Evolutionary conservation across 768 basidiomycete species (phyloP).

Genomic region (Porphyrellus cyaneotinctus): DNA sequence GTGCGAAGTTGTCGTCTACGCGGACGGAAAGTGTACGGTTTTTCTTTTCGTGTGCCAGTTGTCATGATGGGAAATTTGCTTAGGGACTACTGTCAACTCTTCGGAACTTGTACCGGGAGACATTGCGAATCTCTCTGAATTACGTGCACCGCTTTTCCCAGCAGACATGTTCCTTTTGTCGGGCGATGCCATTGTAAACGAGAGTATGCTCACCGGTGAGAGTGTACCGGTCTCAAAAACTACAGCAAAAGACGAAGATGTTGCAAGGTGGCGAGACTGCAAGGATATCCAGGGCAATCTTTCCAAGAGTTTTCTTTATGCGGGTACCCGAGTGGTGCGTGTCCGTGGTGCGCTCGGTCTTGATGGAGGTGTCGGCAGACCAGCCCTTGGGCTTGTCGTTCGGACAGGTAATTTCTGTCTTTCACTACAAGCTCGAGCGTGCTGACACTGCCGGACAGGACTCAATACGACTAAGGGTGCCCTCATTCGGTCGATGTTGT

Average conservation of each 20-base stretch:
- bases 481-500: constrained; percentile 93
- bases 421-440: neutral
- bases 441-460: constrained; percentile 40
- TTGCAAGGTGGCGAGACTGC: constrained; percentile 64
- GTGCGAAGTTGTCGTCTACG: constrained; percentile 68
- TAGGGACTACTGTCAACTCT: constrained; percentile 74
- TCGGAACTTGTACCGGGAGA: constrained; percentile 86
- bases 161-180: constrained; percentile 90
- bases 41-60: neutral
- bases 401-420: constrained; percentile 63
- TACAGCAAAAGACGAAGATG: constrained; percentile 75
- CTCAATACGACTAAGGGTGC: constrained; percentile 99
- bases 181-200: constrained; percentile 97
- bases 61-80: constrained; percentile 2
- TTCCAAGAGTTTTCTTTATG: constrained; percentile 81
- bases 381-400: constrained; percentile 79
- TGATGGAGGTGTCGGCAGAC: constrained; percentile 49
- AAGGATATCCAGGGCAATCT: constrained; percentile 58
- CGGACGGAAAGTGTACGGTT: constrained; percentile 67
- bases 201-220: constrained; percentile 99
- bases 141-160: constrained; percentile 70
- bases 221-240: constrained; percentile 94
- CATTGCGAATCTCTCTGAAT: constrained; percentile 80
- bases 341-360: constrained; percentile 60
- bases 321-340: constrained; percentile 87